Evolutionary conservation across 176 grass and related monocot genomes (phyloP).

Genomic region (sorghum (Sorghum bicolor)): Sorghum_bicolor_NCBIv3 NC_012878.2:10597501-10598000

Average conservation of each 20-base stretch:
- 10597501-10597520: neutral
- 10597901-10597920: neutral
- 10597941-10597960: too few relatives aligned
- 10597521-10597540: too few relatives aligned
- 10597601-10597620: too few relatives aligned
- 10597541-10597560: too few relatives aligned
- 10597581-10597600: too few relatives aligned
- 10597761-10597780: neutral
- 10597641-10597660: constrained; percentile 3
- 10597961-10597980: too few relatives aligned
- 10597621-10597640: neutral
- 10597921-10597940: neutral
- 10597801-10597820: neutral
- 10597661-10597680: neutral
- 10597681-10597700: neutral
- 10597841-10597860: constrained; percentile 33
- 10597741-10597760: neutral
- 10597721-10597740: constrained; percentile 5
- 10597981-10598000: too few relatives aligned
- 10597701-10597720: neutral
- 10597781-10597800: neutral
- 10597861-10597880: neutral
- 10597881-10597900: neutral
- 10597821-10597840: too few relatives aligned
- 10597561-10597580: too few relatives aligned